phyloP scores from a whole-genome alignment of 768 basidiomycete species.

The Tulasnella sp. region DNA sequence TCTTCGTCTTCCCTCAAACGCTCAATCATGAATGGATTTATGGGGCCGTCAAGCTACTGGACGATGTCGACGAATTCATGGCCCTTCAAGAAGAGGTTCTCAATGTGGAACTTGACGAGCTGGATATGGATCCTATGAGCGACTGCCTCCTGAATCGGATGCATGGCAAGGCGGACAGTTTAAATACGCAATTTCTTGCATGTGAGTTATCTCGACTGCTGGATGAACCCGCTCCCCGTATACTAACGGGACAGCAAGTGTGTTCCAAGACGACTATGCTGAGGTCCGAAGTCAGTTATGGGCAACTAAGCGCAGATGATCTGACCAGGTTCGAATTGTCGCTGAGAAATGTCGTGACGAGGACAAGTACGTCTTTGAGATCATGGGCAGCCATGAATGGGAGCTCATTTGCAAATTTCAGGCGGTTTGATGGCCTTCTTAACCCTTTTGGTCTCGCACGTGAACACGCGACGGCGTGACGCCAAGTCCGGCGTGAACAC shows the following conservation, averaged over 20 bases:
- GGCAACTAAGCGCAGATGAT: conserved; percentile 25
- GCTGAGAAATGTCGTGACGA: conserved; percentile 27
- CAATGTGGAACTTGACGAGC: neutral
- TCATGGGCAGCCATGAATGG: neutral
- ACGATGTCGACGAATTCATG: neutral
- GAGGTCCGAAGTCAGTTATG: conserved; percentile 3
- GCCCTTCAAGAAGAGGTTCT: conserved; percentile 4
- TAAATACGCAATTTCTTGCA: neutral
- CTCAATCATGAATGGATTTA: conserved; percentile 6
- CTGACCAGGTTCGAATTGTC: conserved; percentile 29
- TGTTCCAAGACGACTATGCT: conserved; percentile 2
- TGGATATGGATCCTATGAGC: neutral
- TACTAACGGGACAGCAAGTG: neutral
- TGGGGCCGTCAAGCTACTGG: neutral
- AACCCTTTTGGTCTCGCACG: conserved; percentile 22
- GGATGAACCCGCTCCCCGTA: neutral
- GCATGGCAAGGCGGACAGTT: neutral
- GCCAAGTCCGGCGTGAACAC: conserved; percentile 14
- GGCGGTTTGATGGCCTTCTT: conserved; percentile 29
- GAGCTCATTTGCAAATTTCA: too few species aligned
- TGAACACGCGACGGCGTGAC: conserved; percentile 1
- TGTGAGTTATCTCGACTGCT: neutral
- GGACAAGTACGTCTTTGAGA: conserved; percentile 26
- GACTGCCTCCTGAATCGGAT: neutral
- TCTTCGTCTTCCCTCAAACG: conserved; percentile 11